Evolutionary conservation across 495 filamentous ascomycete genomes (phyloP).

Genomic region (Trichoderma reesei): DNA sequence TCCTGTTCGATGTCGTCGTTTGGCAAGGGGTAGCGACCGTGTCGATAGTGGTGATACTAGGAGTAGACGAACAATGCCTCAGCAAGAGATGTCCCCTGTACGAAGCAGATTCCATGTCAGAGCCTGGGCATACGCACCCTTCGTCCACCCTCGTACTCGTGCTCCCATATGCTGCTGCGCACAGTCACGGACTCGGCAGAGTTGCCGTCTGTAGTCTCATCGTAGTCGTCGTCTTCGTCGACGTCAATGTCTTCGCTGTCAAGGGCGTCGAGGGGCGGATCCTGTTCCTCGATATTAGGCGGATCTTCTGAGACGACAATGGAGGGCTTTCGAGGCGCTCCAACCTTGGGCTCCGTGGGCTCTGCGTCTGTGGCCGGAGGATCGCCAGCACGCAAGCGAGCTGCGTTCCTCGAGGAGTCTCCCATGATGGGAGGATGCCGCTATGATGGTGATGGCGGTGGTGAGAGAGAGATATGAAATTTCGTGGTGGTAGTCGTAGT

Average conservation of each 20-base stretch:
- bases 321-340: background rate
- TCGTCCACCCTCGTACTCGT: background rate
- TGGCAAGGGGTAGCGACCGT: constrained; percentile 43
- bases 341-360: background rate
- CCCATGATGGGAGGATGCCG: too few relatives aligned
- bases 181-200: background rate
- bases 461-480: too few relatives aligned
- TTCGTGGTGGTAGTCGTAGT: too few relatives aligned
- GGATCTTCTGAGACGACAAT: background rate
- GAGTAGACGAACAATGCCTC: background rate
- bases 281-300: constrained; percentile 6
- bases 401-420: background rate
- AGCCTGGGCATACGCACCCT: constrained; percentile 1
- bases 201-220: background rate
- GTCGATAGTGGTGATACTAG: constrained; percentile 31
- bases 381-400: background rate
- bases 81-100: background rate
- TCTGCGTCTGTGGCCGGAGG: background rate
- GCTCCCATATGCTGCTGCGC: constrained; percentile 5
- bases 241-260: background rate
- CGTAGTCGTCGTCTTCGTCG: background rate
- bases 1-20: constrained; percentile 49
- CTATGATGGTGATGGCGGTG: too few relatives aligned
- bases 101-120: too few relatives aligned
- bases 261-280: background rate